Conservation (phyloP, 257 asterid species). For the Paulownia fortunei region DNA sequence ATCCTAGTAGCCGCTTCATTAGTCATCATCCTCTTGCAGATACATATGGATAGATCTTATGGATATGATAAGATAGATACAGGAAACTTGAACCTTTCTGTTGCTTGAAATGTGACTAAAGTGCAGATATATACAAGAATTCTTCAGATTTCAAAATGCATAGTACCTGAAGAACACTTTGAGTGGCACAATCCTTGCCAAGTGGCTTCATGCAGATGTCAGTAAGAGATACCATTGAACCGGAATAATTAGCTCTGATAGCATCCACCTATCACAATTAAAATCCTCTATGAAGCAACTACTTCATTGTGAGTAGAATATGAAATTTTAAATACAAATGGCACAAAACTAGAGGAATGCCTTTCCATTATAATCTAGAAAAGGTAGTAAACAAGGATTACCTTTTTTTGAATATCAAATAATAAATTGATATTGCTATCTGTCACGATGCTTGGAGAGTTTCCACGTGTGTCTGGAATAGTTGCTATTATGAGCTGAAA, state of each 20-base stretch:
- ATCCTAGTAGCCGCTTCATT: no score
- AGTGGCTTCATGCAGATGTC: conserved; percentile 99
- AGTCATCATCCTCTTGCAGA: neutral
- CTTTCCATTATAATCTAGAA: conserved; percentile 4
- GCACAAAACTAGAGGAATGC: conserved; percentile 7
- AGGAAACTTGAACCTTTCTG: neutral
- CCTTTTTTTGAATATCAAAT: conserved; percentile 93
- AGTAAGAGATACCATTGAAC: conserved; percentile 78
- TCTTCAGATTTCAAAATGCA: neutral
- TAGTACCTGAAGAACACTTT: conserved; percentile 93
- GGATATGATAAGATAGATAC: neutral
- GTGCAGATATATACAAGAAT: neutral
- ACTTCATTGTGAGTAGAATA: conserved; percentile 3
- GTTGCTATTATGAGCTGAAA: conserved; percentile 96
- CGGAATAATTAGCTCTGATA: conserved; percentile 82
- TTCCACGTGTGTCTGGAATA: conserved; percentile 69
- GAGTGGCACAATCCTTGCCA: conserved; percentile 96
- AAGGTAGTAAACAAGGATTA: conserved; percentile 31
- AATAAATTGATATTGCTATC: conserved; percentile 85
- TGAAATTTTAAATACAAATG: neutral
- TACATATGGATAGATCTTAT: neutral
- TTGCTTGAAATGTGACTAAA: neutral
- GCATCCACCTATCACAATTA: conserved; percentile 81
- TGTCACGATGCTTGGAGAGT: conserved; percentile 83
- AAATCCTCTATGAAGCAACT: conserved; percentile 13